Conservation (phyloP, 305 asterid species). For the Striga hermonthica region DNA sequence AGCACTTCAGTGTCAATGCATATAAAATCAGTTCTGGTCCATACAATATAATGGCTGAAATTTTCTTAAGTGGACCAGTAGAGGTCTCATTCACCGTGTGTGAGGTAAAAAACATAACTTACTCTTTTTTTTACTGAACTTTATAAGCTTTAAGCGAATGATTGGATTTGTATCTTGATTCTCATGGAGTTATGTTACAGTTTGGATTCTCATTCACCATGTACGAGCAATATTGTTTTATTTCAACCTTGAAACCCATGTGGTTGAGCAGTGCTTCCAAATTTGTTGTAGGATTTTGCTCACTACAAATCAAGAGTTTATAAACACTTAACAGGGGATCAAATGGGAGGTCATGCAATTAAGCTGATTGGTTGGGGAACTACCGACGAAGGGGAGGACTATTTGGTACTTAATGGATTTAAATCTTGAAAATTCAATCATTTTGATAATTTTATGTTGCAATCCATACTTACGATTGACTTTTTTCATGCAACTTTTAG, state of each 20-base stretch:
- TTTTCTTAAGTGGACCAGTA: conserved; percentile 76
- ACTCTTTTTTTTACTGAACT: conserved; percentile 12
- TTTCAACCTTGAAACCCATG: too few relatives aligned
- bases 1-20: conserved; percentile 64
- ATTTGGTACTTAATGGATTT: conserved; percentile 53
- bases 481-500: conserved; percentile 62
- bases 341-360: conserved; percentile 90
- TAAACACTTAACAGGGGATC: conserved; percentile 64
- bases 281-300: conserved; percentile 71
- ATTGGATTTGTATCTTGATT: conserved; percentile 16
- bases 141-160: not conserved
- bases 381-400: conserved; percentile 70
- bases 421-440: conserved; percentile 19
- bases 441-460: conserved; percentile 20
- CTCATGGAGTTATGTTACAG: not conserved
- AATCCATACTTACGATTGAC: conserved; percentile 25
- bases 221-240: too few relatives aligned
- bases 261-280: too few relatives aligned
- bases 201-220: too few relatives aligned
- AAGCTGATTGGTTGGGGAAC: conserved; percentile 98
- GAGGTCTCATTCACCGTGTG: conserved; percentile 89
- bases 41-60: conserved; percentile 82
- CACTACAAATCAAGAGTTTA: conserved; percentile 90
- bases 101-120: conserved; percentile 53
- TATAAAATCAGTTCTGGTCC: conserved; percentile 63